Evolutionary conservation across 768 basidiomycete genomes (phyloP), one percentile per base, ranked within the genome.

Genomic region (Suillus spraguei): DNA sequence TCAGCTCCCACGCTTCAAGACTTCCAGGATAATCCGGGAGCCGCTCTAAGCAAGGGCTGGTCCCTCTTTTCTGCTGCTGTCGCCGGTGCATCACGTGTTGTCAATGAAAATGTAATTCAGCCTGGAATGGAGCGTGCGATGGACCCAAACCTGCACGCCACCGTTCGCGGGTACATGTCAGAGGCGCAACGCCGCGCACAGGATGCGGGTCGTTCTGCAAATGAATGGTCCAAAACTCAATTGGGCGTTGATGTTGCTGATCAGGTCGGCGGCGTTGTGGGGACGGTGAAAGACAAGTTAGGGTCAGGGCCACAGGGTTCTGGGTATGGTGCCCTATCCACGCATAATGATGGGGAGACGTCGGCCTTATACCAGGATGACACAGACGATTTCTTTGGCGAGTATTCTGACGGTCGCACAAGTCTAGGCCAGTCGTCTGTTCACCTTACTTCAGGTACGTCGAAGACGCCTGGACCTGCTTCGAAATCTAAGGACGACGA

Each of bases 21-120:
- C 22, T 77, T 99, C 36, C 93, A 97, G 73, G 86, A 90, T 52
- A 94, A 94, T 71, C 97, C 97, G 0, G 75, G 90, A 42, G 87
- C 85, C 10, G 96, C 97, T 0, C 76, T 98, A 16, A 86, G 86
- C 69, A 98, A 98, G 79, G 95, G 96, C 52, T 99, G 97, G 97
- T 94, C 94, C 32, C 77, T 99, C n/a, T 90, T 99, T 72, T 91
- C 94, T 35, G 84, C 91, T 0, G 95, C 88, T 39, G 89, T 99
- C 16, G 85, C 78, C 1, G 91, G 89, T 59, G 95, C 95, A 22
- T 84, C 88, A 6, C 86, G 86, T 69, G 90, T 78, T 20, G 92
- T 98, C 56, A 85, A 86, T 67, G 92, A 95, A 72, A 90, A 86
- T 68, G 91, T 99, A 50, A 90, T 99, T 63, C 94, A 97, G 74